These are phyloP conservation scores for Penicillium sp. DNA, from an alignment of 2,329 filamentous ascomycete genomes.

Conservation along the genomic window DNA sequence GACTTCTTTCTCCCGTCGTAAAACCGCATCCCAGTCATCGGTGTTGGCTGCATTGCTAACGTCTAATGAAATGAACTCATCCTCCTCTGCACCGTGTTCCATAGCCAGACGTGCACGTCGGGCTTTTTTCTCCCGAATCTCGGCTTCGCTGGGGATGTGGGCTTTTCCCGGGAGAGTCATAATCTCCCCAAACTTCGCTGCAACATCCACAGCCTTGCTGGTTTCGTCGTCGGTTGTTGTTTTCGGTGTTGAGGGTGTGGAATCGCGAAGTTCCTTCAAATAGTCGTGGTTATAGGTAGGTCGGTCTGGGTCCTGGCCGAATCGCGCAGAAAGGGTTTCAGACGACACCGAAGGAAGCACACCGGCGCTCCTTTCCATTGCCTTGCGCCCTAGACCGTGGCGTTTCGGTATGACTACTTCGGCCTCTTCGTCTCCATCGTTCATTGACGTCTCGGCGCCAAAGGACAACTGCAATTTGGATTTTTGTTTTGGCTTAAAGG, in stretches of 20 bases:
- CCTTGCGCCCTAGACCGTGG: slow-evolving; percentile 60
- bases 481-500: slow-evolving; percentile 62
- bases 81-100: slow-evolving; percentile 64
- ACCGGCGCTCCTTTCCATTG: slow-evolving; percentile 65
- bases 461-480: slow-evolving; percentile 76
- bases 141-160: slow-evolving; percentile 72
- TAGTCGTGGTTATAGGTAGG: slow-evolving; percentile 85
- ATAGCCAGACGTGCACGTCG: slow-evolving; percentile 76
- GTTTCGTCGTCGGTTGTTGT: slow-evolving; percentile 40
- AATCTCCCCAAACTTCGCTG: slow-evolving; percentile 49
- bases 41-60: slow-evolving; percentile 38
- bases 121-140: slow-evolving; percentile 89
- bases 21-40: slow-evolving; percentile 45
- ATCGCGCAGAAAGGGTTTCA: slow-evolving; percentile 57
- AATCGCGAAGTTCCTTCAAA: slow-evolving; percentile 78
- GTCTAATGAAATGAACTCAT: slow-evolving; percentile 50
- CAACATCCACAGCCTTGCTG: slow-evolving; percentile 55
- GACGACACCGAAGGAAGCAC: slow-evolving; percentile 53
- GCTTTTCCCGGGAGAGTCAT: slow-evolving; percentile 34
- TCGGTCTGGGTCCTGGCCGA: slow-evolving; percentile 63
- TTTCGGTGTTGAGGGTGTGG: slow-evolving; percentile 78
- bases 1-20: slow-evolving; percentile 57
- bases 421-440: slow-evolving; percentile 53
- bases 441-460: slow-evolving; percentile 58
- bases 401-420: slow-evolving; percentile 60